Conservation (phyloP, 192 early-diverging fungal species). For the Linnemannia schmuckeri region DNA sequence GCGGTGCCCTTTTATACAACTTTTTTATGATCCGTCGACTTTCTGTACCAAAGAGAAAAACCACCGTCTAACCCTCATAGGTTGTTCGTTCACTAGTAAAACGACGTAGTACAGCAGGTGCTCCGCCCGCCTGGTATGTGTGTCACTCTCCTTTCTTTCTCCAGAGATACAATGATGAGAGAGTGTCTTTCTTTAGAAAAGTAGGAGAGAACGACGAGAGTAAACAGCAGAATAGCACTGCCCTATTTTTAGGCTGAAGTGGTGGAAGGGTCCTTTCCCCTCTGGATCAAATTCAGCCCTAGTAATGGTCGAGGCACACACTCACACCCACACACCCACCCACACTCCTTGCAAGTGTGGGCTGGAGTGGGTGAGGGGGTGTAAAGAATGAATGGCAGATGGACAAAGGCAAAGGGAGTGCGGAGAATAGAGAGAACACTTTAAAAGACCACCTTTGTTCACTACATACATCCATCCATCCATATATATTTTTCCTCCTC, state of each 20-base stretch:
- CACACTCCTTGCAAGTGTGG: background rate
- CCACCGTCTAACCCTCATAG: too few relatives aligned
- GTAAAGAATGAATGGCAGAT: background rate
- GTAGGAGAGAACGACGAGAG: background rate
- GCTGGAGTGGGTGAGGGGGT: background rate
- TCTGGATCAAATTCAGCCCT: background rate
- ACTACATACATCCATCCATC: background rate
- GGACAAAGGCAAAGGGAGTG: background rate
- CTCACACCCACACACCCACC: too few relatives aligned
- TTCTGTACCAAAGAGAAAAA: background rate
- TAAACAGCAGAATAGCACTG: background rate
- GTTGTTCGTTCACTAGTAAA: background rate
- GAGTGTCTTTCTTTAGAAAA: too few relatives aligned
- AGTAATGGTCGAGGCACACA: background rate
- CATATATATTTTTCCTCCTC: too few relatives aligned
- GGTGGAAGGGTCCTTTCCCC: background rate
- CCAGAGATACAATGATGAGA: background rate
- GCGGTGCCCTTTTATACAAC: background rate
- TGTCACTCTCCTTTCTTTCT: background rate
- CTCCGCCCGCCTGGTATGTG: constrained; percentile 2
- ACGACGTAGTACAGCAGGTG: background rate
- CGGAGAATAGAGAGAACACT: background rate
- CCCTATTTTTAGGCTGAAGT: constrained; percentile 1
- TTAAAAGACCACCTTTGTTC: background rate
- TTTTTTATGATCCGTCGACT: background rate